Base-by-base conservation (phyloP, 73 alveolate genomes). In the Paramecium pentaurelia region DNA sequence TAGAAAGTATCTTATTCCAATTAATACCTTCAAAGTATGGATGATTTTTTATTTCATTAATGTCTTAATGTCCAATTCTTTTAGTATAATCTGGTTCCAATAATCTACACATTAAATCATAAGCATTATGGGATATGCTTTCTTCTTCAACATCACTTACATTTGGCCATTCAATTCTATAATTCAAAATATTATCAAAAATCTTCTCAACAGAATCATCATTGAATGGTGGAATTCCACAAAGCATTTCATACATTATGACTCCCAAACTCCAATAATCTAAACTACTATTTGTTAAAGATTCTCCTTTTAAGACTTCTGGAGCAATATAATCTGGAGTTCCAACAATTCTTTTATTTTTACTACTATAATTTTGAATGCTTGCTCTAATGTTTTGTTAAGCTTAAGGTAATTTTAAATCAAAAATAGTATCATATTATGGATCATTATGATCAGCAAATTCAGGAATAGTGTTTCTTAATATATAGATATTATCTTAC, bases 1-100 rank as follows among this genome's bases (percentile, higher is more conserved):
- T 47, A 8, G 38, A 40, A 30, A 49, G 51, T 44, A 84, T 45
- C 14, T 20, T 84, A 14, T 93, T 93, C 98, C 98, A 97, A 64
- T 95, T 96, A 59, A 96, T 86, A 77, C 96, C 98, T 22, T 92
- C 92, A 93, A 97, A 95, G 95, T 96, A 97, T 0, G 94, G 86
- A 91, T 98, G 99, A 30, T 95, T 86, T 88, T 96, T 98, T 42
- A 98, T 96, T 85, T 98, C 99, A 49, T 93, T 95, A 7, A 95
- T 93, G 6, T 97, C 97, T 54, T 95, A 93, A 25, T 90, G 49
- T 0, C 99, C 99, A 34, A 98, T 83, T 87, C 99, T 95, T 58
- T 96, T 93, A 60, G 86, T 84, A 28, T 95, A 96, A 92, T 98
- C 97, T 36, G 77, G 92, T 6, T 60, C 85, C 12, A 98, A 60